Evolutionary conservation across 2,329 filamentous ascomycete species (phyloP).

Genomic region (Ophiostoma ips): DNA sequence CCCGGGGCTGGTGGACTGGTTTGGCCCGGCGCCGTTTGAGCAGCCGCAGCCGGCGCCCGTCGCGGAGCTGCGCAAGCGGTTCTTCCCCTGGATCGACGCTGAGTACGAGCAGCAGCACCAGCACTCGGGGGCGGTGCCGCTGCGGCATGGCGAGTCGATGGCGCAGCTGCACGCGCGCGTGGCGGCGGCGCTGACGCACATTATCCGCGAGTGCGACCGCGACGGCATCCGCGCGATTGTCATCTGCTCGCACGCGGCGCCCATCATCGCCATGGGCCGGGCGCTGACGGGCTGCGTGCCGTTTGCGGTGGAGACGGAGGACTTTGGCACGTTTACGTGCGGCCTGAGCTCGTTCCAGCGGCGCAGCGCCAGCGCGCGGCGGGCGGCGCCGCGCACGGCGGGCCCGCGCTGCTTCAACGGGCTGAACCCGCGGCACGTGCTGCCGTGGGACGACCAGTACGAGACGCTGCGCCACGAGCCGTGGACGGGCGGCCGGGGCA

Average conservation of each 20-base stretch:
- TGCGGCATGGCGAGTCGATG: constrained; percentile 63
- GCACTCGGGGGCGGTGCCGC: constrained; percentile 51
- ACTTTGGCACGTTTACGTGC: constrained; percentile 78
- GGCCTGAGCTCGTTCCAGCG: constrained; percentile 53
- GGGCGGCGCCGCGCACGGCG: too few relatives aligned
- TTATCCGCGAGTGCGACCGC: constrained; percentile 61
- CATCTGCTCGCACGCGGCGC: constrained; percentile 80
- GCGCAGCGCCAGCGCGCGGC: background rate
- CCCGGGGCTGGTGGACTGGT: constrained; percentile 68
- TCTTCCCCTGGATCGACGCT: constrained; percentile 45
- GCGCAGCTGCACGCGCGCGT: constrained; percentile 67
- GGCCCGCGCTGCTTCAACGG: background rate
- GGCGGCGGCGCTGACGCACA: constrained; percentile 51
- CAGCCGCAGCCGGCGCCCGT: constrained; percentile 60
- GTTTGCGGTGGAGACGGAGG: constrained; percentile 53
- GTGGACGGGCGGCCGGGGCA: constrained; percentile 47
- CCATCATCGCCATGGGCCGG: constrained; percentile 74
- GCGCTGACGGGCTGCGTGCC: constrained; percentile 69
- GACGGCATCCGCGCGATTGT: constrained; percentile 57
- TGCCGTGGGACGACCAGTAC: constrained; percentile 12
- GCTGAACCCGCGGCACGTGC: constrained; percentile 1
- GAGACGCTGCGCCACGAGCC: constrained; percentile 13
- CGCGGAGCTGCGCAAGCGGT: constrained; percentile 48
- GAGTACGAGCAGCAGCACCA: constrained; percentile 41
- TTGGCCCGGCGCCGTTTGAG: constrained; percentile 70